phyloP scores from a whole-genome alignment of 1,284 basidiomycete genomes.

The Rhodotorula sp. region DNA sequence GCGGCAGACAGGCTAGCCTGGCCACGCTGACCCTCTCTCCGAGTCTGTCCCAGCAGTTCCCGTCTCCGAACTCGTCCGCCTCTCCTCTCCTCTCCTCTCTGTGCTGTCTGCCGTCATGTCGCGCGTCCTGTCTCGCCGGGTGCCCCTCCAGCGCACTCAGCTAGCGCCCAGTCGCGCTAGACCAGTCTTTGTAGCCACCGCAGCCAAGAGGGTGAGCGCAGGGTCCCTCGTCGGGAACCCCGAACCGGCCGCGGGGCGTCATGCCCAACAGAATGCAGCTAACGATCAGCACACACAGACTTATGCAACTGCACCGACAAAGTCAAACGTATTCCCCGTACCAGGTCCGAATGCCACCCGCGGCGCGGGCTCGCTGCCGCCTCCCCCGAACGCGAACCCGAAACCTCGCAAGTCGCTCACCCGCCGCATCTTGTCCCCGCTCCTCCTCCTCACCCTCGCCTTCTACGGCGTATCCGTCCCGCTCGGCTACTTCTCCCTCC shows the following conservation, averaged over 20 bases:
- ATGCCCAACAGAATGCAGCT: neutral
- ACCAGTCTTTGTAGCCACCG: neutral
- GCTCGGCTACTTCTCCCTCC: conserved; percentile 66
- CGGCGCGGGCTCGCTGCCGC: neutral
- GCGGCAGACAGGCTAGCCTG: no score
- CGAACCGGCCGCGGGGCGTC: neutral
- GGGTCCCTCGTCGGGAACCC: neutral
- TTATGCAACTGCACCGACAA: conserved; percentile 25
- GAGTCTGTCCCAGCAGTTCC: no score
- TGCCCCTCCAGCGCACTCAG: neutral
- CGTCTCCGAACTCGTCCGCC: neutral
- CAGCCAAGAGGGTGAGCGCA: neutral
- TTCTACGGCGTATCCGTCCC: conserved; percentile 78
- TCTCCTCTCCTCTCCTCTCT: no score
- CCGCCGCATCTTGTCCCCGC: conserved; percentile 51
- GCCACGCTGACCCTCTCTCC: neutral
- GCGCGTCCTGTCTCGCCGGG: neutral
- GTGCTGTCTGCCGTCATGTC: no score
- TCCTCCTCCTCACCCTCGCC: conserved; percentile 49
- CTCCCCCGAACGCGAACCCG: neutral
- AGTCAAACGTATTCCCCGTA: conserved; percentile 20
- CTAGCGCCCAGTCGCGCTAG: neutral
- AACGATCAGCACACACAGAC: conserved; percentile 5
- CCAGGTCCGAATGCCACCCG: neutral
- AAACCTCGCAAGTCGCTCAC: conserved; percentile 34